Conservation (phyloP, 2,329 filamentous ascomycete genomes). For the Diaporthe sp. region DNA sequence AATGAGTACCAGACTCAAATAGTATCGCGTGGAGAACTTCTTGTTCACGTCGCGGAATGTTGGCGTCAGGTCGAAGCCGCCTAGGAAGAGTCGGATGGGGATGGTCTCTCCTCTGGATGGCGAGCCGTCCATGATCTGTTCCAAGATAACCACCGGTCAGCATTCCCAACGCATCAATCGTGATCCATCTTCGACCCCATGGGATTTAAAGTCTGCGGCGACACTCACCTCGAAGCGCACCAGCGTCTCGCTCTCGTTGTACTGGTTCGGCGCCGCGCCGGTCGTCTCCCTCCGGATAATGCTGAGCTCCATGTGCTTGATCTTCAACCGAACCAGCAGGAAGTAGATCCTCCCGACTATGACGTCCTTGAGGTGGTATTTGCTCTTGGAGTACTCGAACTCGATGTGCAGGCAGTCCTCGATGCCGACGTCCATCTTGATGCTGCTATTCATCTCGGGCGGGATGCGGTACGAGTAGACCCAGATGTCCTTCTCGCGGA, state of each 20-base stretch:
- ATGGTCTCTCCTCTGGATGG: constrained; percentile 95
- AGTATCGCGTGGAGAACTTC: constrained; percentile 99
- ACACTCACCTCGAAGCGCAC: constrained; percentile 88
- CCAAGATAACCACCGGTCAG: background rate
- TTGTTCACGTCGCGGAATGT: constrained; percentile 99
- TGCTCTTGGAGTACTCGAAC: constrained; percentile 99
- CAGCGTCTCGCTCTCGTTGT: constrained; percentile 98
- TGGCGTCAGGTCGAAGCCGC: constrained; percentile 96
- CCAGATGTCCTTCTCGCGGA: constrained; percentile 99
- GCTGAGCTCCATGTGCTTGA: constrained; percentile 99
- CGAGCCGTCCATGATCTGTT: constrained; percentile 98
- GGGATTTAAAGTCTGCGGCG: background rate
- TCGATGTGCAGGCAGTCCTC: constrained; percentile 99
- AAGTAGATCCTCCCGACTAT: constrained; percentile 99
- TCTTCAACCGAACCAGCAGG: constrained; percentile 95
- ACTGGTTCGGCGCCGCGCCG: constrained; percentile 96
- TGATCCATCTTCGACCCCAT: no score
- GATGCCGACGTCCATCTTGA: constrained; percentile 99
- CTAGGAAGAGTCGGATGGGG: constrained; percentile 95
- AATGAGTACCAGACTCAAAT: constrained; percentile 94
- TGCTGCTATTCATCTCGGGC: constrained; percentile 96
- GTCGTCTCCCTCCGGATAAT: constrained; percentile 98
- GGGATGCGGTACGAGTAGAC: constrained; percentile 99
- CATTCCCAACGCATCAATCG: background rate
- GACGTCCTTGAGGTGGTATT: constrained; percentile 99